phyloP scores from a whole-genome alignment of 495 filamentous ascomycete genomes.

The Penicillium ucsense region DNA sequence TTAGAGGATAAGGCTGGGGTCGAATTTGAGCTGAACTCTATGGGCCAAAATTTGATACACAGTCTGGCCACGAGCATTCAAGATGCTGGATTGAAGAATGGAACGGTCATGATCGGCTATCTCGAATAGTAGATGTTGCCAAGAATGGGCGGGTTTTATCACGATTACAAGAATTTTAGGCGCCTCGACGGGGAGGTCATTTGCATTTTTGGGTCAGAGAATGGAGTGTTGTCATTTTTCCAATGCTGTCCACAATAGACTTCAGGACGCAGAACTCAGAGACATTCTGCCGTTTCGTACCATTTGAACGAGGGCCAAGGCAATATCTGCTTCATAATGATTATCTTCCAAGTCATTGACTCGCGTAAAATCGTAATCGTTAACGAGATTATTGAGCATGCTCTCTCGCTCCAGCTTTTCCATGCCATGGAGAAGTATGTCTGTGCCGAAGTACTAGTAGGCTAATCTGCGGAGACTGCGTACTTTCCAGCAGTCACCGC shows the following conservation, averaged over 20 bases:
- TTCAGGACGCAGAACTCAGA: too few relatives aligned
- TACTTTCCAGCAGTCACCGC: not conserved
- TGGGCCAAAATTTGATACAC: constrained; percentile 75
- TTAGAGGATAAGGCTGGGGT: constrained; percentile 65
- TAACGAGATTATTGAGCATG: too few relatives aligned
- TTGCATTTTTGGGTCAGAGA: too few relatives aligned
- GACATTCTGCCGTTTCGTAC: too few relatives aligned
- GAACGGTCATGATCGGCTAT: constrained; percentile 87
- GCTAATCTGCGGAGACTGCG: not conserved
- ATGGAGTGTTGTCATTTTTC: too few relatives aligned
- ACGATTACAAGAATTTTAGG: not conserved
- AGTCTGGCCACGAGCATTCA: constrained; percentile 60
- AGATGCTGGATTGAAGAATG: constrained; percentile 81
- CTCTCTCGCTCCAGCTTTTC: not conserved
- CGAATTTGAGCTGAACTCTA: constrained; percentile 73
- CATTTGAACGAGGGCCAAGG: too few relatives aligned
- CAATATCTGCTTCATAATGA: too few relatives aligned
- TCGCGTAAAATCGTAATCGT: too few relatives aligned
- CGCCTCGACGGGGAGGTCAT: too few relatives aligned
- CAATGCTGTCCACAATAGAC: too few relatives aligned
- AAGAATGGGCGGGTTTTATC: not conserved
- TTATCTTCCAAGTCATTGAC: not conserved
- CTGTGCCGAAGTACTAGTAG: not conserved
- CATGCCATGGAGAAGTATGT: not conserved
- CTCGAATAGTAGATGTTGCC: constrained; percentile 46